These are phyloP conservation scores for Marchantia polymorpha DNA, from an alignment of 225 moss, liverwort and hornwort genomes.

Conservation along the genomic window DNA sequence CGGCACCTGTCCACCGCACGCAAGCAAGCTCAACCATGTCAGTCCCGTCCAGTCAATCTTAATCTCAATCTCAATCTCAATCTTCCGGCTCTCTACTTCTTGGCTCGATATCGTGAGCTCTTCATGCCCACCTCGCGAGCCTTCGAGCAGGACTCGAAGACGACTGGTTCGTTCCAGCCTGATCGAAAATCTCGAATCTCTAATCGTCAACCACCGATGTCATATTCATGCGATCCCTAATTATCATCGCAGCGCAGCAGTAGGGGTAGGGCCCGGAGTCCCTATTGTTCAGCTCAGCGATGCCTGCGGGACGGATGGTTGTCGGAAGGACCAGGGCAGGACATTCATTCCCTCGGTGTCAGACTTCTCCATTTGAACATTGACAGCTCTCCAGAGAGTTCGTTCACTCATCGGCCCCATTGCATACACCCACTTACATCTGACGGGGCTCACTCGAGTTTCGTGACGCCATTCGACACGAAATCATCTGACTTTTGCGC, in stretches of 20 bases:
- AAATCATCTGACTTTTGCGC: neutral
- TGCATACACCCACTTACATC: neutral
- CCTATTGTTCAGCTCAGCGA: neutral
- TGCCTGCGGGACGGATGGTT: neutral
- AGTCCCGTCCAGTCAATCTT: neutral
- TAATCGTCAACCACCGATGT: too few relatives aligned
- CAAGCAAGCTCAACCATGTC: neutral
- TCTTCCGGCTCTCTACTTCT: neutral
- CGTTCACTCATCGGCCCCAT: neutral
- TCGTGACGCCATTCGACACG: neutral
- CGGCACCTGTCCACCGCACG: slow-evolving; percentile 36
- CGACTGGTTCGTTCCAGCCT: too few relatives aligned
- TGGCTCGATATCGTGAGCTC: neutral
- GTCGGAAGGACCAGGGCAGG: neutral
- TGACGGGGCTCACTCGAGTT: neutral
- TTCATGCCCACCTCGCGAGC: neutral
- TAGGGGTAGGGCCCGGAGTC: too few relatives aligned
- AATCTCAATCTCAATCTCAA: neutral
- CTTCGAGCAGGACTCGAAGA: neutral
- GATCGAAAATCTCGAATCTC: too few relatives aligned
- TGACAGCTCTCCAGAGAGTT: neutral
- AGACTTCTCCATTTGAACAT: neutral
- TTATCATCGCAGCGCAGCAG: too few relatives aligned
- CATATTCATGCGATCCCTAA: too few relatives aligned
- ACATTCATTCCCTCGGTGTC: neutral